Evolutionary conservation across 208 protist genomes (phyloP), one percentile per base, ranked within the genome.

Genomic region (Borovskyia barvae): DNA sequence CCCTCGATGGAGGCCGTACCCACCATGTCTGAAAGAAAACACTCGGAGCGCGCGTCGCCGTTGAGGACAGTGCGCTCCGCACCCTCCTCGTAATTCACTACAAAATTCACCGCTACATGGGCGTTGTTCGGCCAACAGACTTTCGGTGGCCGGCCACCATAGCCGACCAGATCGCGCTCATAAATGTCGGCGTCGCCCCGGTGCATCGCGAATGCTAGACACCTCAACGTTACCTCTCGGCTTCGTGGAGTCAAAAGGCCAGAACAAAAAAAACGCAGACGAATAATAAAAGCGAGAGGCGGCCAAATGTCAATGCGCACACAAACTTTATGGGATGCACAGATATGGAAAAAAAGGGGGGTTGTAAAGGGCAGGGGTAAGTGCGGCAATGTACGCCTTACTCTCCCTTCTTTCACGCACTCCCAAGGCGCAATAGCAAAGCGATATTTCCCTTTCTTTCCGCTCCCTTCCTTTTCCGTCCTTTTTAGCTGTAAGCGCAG

Each of bases 61-160:
- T 72, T 64, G 32, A 66, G 50, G 32, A 80, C 56, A 24, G 55
- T 29, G 28, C 57, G 45, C 61, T 72, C 58, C 0, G 33, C 41
- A 11, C 61, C 61, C n/a, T 67, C 61, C 24, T 75, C 57, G 51
- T 68, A 71, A 49, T 75, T 74, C 42, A 80, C 28, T 14, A 67
- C 66, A 30, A 75, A 66, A 61, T 69, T 70, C 30, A 80, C 35
- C 20, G 67, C 67, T 11, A 72, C 58, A 45, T 61, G 50, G 30
- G 60, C 66, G 17, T 51, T 30, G 24, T 48, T 28, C 1, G 60
- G 55, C 66, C 72, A 78, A n/a, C 52, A 8, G 26, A 50, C 57
- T 29, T 39, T 3, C 14, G 72, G 66, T 9, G 46, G 59, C 7
- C 55, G 12, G 50, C 54, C 66, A 28, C 72, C 72, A 54, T 74